Base-by-base conservation (phyloP, 768 basidiomycete species). In the Naganishia vaughanmartiniae region DNA sequence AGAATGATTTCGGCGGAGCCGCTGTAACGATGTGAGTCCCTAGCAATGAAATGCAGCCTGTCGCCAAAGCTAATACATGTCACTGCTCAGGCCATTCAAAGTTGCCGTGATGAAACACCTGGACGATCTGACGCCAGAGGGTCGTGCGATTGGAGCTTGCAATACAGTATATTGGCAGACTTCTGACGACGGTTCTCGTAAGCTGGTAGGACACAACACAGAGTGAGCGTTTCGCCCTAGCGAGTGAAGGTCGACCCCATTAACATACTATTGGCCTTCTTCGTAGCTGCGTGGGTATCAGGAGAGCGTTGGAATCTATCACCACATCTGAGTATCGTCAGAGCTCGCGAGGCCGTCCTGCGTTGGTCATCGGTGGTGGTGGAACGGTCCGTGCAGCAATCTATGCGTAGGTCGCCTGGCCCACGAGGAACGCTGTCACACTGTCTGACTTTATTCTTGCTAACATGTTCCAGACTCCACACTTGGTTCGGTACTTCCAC, bases 321-420 rank as follows among this genome's bases (percentile, higher is more conserved):
- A 30, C 60, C 2, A 34, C 36, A 4, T 5, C 42, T 10, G 60
- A 63, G 2, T 63, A 34, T 17, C 39, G 39, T 36, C 36, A 74
- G 72, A 33, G 72, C 73, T 57, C 51, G 54, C 24, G 28, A 67
- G 33, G 66, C 56, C n/a, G 42, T 73, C 31, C 39, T 71, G 28
- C 30, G 11, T 5, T 72, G 42, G 71, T 72, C 54, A 68, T 74
- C 46, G 73, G 75, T 30, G 74, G 74, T 19, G 76, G 76, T 11
- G 76, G 73, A 14, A 76, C 76, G 24, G 76, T 75, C 28, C 67
- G 75, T 9, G 73, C 75, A 0, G 76, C 76, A 1, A 69, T 76
- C 30, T 74, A 74, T 60, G 76, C 60, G 60, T 63, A 45, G 4
- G 60, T 45, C 28, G 10, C 9, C 7, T 34, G 31, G 57, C 4